A percentile compares a stretch with the other conserved stretches of the same genome.
phyloP scores from a whole-genome alignment of 106 monocot species.

The Hemerocallis citrina region DNA sequence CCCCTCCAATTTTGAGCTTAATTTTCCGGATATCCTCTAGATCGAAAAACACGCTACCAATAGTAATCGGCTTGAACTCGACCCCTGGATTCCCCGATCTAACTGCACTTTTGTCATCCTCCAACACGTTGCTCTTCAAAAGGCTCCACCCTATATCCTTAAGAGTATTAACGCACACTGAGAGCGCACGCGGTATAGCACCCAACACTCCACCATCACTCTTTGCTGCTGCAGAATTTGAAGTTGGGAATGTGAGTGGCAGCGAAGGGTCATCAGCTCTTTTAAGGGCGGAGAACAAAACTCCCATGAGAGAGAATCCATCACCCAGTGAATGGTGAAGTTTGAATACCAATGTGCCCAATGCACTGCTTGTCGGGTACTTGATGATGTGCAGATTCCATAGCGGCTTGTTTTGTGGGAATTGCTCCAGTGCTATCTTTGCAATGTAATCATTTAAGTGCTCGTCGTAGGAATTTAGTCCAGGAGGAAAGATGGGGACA shows the following conservation, averaged over 20 bases:
- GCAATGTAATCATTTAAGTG: constrained; percentile 44
- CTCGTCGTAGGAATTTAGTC: constrained; percentile 38
- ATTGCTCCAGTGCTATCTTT: constrained; percentile 18
- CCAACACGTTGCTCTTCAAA: constrained; percentile 44
- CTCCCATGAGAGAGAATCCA: constrained; percentile 68
- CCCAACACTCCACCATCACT: not conserved
- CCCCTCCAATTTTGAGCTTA: constrained; percentile 51
- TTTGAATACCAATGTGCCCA: constrained; percentile 55
- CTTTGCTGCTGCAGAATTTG: not conserved
- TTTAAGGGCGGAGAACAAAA: constrained; percentile 48
- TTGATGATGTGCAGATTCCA: constrained; percentile 70
- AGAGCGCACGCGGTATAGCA: constrained; percentile 3
- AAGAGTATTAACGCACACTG: constrained; percentile 28
- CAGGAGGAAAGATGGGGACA: constrained; percentile 38
- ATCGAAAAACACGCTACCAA: constrained; percentile 25
- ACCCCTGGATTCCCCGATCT: constrained; percentile 37
- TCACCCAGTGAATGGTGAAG: constrained; percentile 76
- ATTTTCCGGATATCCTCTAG: constrained; percentile 39
- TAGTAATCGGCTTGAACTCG: constrained; percentile 39
- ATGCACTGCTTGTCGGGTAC: constrained; percentile 40
- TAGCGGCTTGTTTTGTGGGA: constrained; percentile 34
- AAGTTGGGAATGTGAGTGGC: constrained; percentile 56
- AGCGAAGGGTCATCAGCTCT: constrained; percentile 58
- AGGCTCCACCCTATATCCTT: constrained; percentile 46
- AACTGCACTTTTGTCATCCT: constrained; percentile 43